phyloP scores from a whole-genome alignment of 352 stramenopile genomes.

The Phytophthora fragariaefolia region DNA sequence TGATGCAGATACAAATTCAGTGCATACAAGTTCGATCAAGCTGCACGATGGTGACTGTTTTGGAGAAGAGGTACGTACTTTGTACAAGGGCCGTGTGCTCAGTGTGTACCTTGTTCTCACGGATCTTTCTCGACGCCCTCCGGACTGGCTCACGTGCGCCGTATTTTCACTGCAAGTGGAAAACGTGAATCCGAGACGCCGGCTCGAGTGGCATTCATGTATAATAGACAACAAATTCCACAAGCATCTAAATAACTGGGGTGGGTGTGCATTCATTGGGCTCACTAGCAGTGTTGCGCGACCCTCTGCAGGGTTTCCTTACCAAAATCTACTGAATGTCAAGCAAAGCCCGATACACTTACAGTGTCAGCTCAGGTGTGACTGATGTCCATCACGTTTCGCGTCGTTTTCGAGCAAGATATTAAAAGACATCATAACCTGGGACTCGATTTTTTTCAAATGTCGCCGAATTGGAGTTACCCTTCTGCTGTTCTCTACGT shows the following conservation, averaged over 20 bases:
- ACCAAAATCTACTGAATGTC: conserved; percentile 12
- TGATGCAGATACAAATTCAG: conserved; percentile 5
- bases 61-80: conserved; percentile 73
- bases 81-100: conserved; percentile 71
- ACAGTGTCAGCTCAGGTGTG: conserved; percentile 70
- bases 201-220: conserved; percentile 84
- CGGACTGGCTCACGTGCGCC: conserved; percentile 78
- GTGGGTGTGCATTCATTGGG: conserved; percentile 82
- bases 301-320: conserved; percentile 64
- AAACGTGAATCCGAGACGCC: conserved; percentile 52
- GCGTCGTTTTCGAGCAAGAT: conserved; percentile 67
- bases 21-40: conserved; percentile 38
- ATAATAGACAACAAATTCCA: conserved; percentile 87
- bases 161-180: conserved; percentile 77
- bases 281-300: conserved; percentile 55
- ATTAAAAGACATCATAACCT: conserved; percentile 57
- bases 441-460: conserved; percentile 57
- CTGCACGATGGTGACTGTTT: conserved; percentile 80
- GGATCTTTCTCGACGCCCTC: conserved; percentile 57
- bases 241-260: conserved; percentile 77
- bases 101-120: conserved; percentile 86
- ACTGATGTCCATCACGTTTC: conserved; percentile 83
- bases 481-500: conserved; percentile 71
- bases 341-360: conserved; percentile 49
- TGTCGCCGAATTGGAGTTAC: conserved; percentile 58